Base-by-base conservation (phyloP, 306 rosid genomes). In the Cucumis cinereus region DNA sequence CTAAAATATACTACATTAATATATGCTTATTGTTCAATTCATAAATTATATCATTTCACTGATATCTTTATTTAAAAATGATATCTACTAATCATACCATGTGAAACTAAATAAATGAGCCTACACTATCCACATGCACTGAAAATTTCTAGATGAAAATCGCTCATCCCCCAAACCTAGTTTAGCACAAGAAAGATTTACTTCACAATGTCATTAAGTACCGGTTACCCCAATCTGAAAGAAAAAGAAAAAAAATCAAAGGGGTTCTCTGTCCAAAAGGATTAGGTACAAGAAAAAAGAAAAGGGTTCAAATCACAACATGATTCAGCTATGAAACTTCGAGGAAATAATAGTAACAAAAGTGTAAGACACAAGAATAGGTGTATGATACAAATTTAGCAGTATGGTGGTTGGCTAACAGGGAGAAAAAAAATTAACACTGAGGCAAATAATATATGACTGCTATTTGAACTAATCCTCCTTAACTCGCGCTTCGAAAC, bases 401-500 rank as follows among this genome's bases (percentile, higher is more conserved):
- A 79, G 85, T 83, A 84, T 77, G 82, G 84, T 82, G 85, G 83
- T 73, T 80, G 75, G 59, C 75, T 49, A 70, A 70, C 62, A 57
- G 53, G 15, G 54, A 58, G 49, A 72, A 70, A 74, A 58, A 88
- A 81, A 77, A 83, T 77, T 54, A 80, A 78, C 78, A 87, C 89
- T 33, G 81, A 76, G 80, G 86, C 91, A 89, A 76, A 74, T 75
- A 71, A 83, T 75, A 79, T 60, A 81, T 40, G 77, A 15, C 52
- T 50, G 28, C 76, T 50, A 72, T 30, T 30, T 50, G 45, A 77
- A 60, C 84, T 82, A 91, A 63, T 82, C 91, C 64, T 82, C 96
- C 87, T 94, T 92, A 79, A 5, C 76, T 19, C 70, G 90, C 79
- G 91, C 85, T 82, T 90, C 99, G 36, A 87, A 92, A 47, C 99